Evolutionary conservation across 2,329 filamentous ascomycete genomes (phyloP), one percentile per base, ranked within the genome.

Genomic region (Anthostomella pinea): DNA sequence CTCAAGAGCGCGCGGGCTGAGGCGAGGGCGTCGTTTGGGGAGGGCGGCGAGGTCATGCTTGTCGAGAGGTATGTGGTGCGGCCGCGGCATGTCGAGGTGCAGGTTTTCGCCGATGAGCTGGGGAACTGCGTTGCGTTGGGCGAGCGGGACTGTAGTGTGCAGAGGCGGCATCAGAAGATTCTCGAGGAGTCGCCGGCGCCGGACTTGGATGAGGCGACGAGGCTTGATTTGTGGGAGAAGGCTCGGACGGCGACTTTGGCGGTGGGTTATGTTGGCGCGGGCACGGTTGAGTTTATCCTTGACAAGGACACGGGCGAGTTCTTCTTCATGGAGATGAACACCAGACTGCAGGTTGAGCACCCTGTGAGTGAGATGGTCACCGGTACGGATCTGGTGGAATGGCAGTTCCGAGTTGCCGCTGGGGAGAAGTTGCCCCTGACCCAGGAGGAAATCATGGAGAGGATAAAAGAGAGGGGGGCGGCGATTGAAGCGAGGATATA

Each of bases 401-500:
- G 93, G 93, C 93, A 98, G 65, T 87, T 98, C 56, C 80, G 89
- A 69, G 85, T 77, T 22, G 76, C 74, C 3, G 73, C 72, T 6
- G 73, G 76, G 20, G 76, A 80, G 64, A 66, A 62, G 49, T 62
- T 81, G 35, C 77, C 77, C 3, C 57, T 80, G 43, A 72, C 68
- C 1, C 77, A 80, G 49, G 66, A 66, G 19, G 67, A 78, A 53
- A 85, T 97, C 27, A 87, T 91, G 30, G 79, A 63, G 26, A 74
- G 80, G 46, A 97, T 98, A 60, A 72, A 72, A 21, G 72, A 75
- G 48, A 75, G 81, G 29, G 93, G 93, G 2, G 87, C 90, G 54
- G 93, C 90, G 8, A 94, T 98, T 43, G 93, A 98, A 69, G 91
- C 91, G 11, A 78, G 93, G 39, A 95, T 98, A 51, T 98, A 98